A percentile compares a stretch with the other conserved stretches of the same genome.
These are phyloP conservation scores for Ganoderma lucidum DNA, from an alignment of 1,284 basidiomycete species.

Conservation along the genomic window DNA sequence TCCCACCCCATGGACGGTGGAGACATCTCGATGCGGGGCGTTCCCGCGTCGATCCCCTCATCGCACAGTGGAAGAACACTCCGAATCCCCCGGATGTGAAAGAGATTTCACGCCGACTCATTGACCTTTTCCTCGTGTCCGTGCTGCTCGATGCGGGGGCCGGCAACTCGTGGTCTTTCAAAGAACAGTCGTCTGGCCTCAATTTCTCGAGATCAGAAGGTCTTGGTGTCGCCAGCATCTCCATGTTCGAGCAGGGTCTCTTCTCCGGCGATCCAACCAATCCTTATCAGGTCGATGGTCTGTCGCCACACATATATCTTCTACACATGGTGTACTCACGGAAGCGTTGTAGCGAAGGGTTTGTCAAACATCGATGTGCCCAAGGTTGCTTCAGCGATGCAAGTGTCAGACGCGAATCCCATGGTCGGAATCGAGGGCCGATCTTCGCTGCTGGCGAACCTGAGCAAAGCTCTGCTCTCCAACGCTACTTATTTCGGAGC, in stretches of 20 bases:
- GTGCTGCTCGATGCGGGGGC: conserved; percentile 96
- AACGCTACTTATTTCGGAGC: conserved; percentile 75
- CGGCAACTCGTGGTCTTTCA: conserved; percentile 84
- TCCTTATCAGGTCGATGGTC: conserved; percentile 84
- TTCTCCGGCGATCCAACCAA: conserved; percentile 77
- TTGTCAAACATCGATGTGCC: conserved; percentile 72
- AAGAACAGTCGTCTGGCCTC: conserved; percentile 65
- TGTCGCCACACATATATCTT: conserved; percentile 16
- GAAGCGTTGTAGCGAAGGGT: conserved; percentile 65
- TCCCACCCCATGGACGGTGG: conserved; percentile 92
- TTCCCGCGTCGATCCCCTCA: conserved; percentile 67
- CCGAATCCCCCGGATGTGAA: conserved; percentile 56
- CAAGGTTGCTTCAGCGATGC: conserved; percentile 76
- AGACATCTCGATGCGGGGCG: conserved; percentile 83
- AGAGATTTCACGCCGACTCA: conserved; percentile 76
- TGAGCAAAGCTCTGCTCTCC: conserved; percentile 73
- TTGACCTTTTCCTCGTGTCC: conserved; percentile 94
- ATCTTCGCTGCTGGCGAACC: conserved; percentile 75
- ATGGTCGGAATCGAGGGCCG: conserved; percentile 94
- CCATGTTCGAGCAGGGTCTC: conserved; percentile 88
- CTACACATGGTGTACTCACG: not conserved
- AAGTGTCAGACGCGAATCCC: conserved; percentile 82
- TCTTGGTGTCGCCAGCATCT: conserved; percentile 89
- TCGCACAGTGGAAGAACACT: conserved; percentile 61
- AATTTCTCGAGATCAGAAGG: conserved; percentile 86